Percentiles rank a stretch among this genome's conserved stretches.
phyloP scores from a whole-genome alignment of 495 filamentous ascomycete genomes.

The Neurospora sp. region DNA sequence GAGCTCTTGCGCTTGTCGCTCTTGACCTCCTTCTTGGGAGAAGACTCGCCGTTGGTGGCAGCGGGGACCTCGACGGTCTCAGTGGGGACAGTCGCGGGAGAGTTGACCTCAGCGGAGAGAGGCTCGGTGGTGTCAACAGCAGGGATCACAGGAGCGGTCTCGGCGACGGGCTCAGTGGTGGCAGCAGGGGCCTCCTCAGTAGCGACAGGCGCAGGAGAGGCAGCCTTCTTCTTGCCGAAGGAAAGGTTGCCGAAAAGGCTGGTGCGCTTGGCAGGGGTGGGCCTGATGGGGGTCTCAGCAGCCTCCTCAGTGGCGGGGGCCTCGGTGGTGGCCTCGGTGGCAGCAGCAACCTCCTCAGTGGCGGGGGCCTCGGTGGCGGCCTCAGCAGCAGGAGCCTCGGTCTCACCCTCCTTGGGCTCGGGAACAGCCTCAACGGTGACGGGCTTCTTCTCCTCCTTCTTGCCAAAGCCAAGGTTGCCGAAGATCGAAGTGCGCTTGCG shows the following conservation, averaged over 20 bases:
- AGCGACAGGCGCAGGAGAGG: constrained; percentile 27
- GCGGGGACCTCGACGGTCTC: constrained; percentile 33
- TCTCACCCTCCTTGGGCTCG: constrained; percentile 34
- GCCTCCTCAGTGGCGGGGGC: constrained; percentile 21
- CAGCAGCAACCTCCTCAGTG: constrained; percentile 17
- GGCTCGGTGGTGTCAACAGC: constrained; percentile 47
- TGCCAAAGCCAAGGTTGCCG: constrained; percentile 46
- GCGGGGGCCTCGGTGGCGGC: constrained; percentile 16
- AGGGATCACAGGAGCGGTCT: constrained; percentile 48
- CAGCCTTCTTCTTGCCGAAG: constrained; percentile 45
- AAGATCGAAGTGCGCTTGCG: constrained; percentile 84
- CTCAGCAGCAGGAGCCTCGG: constrained; percentile 22
- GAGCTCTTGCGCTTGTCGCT: constrained; percentile 48
- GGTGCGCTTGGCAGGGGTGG: constrained; percentile 28
- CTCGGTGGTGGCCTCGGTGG: constrained; percentile 22
- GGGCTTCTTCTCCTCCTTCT: constrained; percentile 62
- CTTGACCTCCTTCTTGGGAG: constrained; percentile 38
- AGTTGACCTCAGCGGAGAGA: constrained; percentile 36
- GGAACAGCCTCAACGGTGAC: constrained; percentile 28
- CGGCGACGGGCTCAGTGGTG: constrained; percentile 37
- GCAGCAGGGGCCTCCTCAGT: constrained; percentile 26
- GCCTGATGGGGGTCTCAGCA: constrained; percentile 16
- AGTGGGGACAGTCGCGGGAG: constrained; percentile 33
- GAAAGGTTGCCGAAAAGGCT: constrained; percentile 45
- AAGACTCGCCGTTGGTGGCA: constrained; percentile 39